Evolutionary conservation across 2,329 filamentous ascomycete genomes (phyloP).

Genomic region (Niveomyces coronatus): DNA sequence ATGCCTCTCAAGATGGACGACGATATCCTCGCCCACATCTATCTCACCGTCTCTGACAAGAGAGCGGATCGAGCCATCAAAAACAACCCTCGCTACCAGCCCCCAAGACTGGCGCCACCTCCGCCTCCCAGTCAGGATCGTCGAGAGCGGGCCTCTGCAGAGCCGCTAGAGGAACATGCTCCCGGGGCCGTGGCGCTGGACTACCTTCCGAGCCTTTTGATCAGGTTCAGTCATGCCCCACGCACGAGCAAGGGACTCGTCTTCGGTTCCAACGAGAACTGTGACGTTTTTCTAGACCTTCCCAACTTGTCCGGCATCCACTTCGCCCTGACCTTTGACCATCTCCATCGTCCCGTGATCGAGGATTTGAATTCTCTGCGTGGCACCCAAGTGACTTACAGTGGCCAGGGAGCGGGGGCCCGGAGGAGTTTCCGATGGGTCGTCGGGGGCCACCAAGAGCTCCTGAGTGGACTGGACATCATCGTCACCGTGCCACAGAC

Average conservation of each 20-base stretch:
- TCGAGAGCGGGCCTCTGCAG: not conserved
- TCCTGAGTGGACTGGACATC: constrained; percentile 6
- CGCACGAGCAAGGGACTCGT: not conserved
- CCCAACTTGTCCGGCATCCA: not conserved
- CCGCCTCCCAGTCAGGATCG: not conserved
- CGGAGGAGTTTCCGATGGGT: constrained; percentile 17
- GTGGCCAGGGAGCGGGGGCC: constrained; percentile 10
- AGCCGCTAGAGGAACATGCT: not conserved
- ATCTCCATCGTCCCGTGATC: constrained; percentile 2
- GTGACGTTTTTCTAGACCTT: not conserved
- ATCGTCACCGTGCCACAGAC: not conserved
- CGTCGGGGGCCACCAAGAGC: constrained; percentile 12
- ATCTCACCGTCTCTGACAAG: too few relatives aligned
- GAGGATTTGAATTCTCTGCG: constrained; percentile 13
- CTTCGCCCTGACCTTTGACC: not conserved
- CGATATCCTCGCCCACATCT: too few relatives aligned
- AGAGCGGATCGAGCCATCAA: too few relatives aligned
- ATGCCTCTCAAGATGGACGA: too few relatives aligned
- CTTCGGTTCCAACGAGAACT: not conserved
- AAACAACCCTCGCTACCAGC: too few relatives aligned
- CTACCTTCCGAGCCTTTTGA: too few relatives aligned
- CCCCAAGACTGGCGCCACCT: too few relatives aligned
- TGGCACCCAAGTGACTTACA: constrained; percentile 18
- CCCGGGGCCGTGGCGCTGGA: too few relatives aligned
- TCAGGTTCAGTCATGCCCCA: not conserved